phyloP scores from a whole-genome alignment of 176 grass and related monocot genomes.

The Carex kokanica region DNA sequence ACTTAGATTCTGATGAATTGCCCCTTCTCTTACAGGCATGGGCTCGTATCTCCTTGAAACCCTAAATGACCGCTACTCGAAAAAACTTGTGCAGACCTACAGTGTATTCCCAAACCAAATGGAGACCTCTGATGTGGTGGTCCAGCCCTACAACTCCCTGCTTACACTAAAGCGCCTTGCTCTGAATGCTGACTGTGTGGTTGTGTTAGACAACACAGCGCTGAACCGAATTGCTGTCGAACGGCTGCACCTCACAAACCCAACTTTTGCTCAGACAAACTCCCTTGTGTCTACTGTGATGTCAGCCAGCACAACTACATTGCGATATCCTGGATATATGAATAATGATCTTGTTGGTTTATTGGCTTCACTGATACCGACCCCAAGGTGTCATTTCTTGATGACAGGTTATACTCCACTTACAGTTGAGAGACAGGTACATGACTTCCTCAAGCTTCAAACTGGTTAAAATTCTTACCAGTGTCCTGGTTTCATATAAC shows the following conservation, averaged over 20 bases:
- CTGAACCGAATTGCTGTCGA: constrained; percentile 98
- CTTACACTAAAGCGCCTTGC: constrained; percentile 88
- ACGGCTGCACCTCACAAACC: constrained; percentile 85
- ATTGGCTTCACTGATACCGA: constrained; percentile 89
- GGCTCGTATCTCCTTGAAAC: constrained; percentile 98
- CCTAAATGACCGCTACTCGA: constrained; percentile 93
- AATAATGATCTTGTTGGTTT: constrained; percentile 99
- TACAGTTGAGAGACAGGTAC: constrained; percentile 93
- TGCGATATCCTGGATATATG: constrained; percentile 99
- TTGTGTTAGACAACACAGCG: constrained; percentile 98
- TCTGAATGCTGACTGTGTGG: constrained; percentile 95
- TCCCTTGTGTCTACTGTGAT: constrained; percentile 98
- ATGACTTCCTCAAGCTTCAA: not conserved
- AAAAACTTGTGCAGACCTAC: constrained; percentile 99
- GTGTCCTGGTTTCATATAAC: not conserved
- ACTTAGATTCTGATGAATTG: not conserved
- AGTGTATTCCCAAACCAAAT: constrained; percentile 98
- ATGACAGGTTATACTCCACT: constrained; percentile 99
- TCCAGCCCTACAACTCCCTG: constrained; percentile 97
- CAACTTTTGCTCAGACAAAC: constrained; percentile 96
- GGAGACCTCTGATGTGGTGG: constrained; percentile 98
- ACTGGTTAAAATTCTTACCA: constrained; percentile 26
- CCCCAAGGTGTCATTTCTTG: constrained; percentile 96
- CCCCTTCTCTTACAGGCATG: constrained; percentile 55
- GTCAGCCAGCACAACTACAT: constrained; percentile 97